Conservation (phyloP, 2,329 filamentous ascomycete species). For the Sclerotinia minor region DNA sequence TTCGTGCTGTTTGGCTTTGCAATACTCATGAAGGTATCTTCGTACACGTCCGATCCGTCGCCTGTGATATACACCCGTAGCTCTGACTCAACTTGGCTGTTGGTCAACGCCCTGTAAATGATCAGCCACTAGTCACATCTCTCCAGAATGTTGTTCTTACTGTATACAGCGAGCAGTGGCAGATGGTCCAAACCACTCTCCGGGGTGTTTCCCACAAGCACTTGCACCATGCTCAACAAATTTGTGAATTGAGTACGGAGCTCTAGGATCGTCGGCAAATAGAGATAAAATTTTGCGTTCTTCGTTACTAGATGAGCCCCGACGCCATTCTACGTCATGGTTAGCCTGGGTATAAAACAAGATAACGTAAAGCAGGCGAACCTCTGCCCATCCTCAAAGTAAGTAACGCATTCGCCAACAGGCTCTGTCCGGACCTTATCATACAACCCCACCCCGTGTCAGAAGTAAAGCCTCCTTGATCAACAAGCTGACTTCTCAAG, state of each 20-base stretch:
- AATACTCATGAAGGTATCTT: conserved; percentile 79
- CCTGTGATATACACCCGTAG: conserved; percentile 86
- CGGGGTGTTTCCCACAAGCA: conserved; percentile 89
- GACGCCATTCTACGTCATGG: conserved; percentile 67
- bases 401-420: conserved; percentile 82
- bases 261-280: conserved; percentile 83
- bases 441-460: conserved; percentile 99
- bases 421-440: conserved; percentile 93
- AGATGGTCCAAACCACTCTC: conserved; percentile 98
- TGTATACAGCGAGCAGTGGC: conserved; percentile 92
- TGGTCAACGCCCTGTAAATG: conserved; percentile 66
- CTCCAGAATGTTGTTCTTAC: conserved; percentile 52
- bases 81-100: conserved; percentile 59
- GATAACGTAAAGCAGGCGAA: conserved; percentile 43
- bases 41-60: conserved; percentile 88
- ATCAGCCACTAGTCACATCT: conserved; percentile 26
- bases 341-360: conserved; percentile 13
- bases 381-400: conserved; percentile 76
- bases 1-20: conserved; percentile 64
- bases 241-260: conserved; percentile 91
- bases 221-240: conserved; percentile 87
- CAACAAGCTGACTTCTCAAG: conserved; percentile 75
- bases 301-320: conserved; percentile 55
- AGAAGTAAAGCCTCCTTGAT: conserved; percentile 81
- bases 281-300: conserved; percentile 73